Conservation (phyloP, 2,329 filamentous ascomycete species). For the Trichoderma oligosporum region DNA sequence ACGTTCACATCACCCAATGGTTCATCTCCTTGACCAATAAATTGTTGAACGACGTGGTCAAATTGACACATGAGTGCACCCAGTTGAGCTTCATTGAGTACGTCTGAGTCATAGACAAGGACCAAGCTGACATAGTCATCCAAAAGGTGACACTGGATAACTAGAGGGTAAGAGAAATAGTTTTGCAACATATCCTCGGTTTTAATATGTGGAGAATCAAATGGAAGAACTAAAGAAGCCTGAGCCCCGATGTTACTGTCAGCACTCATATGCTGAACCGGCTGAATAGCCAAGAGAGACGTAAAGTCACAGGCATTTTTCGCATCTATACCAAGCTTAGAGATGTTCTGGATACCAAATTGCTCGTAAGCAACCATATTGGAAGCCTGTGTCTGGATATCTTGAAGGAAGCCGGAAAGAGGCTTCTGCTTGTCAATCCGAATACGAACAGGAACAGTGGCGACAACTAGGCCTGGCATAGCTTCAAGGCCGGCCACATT, state of each 20-base stretch:
- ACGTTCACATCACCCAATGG: background rate
- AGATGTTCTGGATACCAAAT: constrained; percentile 31
- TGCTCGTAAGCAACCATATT: constrained; percentile 29
- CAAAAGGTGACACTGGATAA: constrained; percentile 4
- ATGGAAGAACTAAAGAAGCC: background rate
- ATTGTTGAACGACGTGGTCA: constrained; percentile 11
- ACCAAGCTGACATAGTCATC: constrained; percentile 8
- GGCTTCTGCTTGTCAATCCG: constrained; percentile 11
- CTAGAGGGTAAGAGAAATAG: constrained; percentile 17
- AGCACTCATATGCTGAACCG: constrained; percentile 7
- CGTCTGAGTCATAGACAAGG: constrained; percentile 2
- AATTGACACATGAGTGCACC: constrained; percentile 7
- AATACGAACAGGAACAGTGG: constrained; percentile 19
- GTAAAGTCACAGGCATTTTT: constrained; percentile 19
- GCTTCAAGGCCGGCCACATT: constrained; percentile 9
- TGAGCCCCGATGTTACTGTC: background rate
- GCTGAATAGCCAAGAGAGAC: constrained; percentile 20
- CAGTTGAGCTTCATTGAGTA: constrained; percentile 1
- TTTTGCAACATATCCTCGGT: constrained; percentile 8
- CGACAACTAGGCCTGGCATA: constrained; percentile 13
- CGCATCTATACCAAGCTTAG: constrained; percentile 15
- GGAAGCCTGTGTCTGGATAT: constrained; percentile 25
- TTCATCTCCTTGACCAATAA: background rate
- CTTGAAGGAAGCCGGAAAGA: constrained; percentile 18
- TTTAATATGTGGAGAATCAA: background rate